A percentile compares a stretch with the other conserved stretches of the same genome.
phyloP scores from a whole-genome alignment of 768 basidiomycete species.

The Pleurotus citrinopileatus region DNA sequence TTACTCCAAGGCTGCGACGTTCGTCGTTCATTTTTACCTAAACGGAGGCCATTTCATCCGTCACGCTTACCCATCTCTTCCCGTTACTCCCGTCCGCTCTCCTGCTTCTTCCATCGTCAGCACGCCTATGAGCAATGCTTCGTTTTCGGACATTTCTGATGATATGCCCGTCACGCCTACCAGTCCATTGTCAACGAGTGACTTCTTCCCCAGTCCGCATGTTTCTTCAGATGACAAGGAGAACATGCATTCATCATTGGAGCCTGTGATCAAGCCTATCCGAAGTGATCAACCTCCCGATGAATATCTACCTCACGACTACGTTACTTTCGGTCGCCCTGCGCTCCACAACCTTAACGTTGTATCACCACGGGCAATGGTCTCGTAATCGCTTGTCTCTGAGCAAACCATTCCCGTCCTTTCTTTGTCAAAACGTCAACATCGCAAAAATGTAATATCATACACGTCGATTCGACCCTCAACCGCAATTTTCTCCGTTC shows the following conservation, averaged over 20 bases:
- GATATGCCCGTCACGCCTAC: slow-evolving; percentile 84
- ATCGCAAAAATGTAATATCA: slow-evolving; percentile 80
- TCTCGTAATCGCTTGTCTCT: slow-evolving; percentile 45
- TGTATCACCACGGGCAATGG: slow-evolving; percentile 60
- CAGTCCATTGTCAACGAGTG: slow-evolving; percentile 65
- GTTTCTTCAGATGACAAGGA: slow-evolving; percentile 73
- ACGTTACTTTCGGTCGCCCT: slow-evolving; percentile 73
- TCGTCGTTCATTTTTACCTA: slow-evolving; percentile 92
- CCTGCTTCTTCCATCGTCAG: slow-evolving; percentile 51
- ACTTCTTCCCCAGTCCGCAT: slow-evolving; percentile 46
- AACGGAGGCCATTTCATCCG: slow-evolving; percentile 75
- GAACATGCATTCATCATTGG: slow-evolving; percentile 59
- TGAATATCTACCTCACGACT: slow-evolving; percentile 79
- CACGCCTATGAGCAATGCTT: slow-evolving; percentile 77
- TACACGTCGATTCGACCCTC: slow-evolving; percentile 62
- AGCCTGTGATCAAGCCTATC: slow-evolving; percentile 71
- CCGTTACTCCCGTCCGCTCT: slow-evolving; percentile 64
- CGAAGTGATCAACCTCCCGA: slow-evolving; percentile 67
- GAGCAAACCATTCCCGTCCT: slow-evolving; percentile 32
- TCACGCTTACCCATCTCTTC: slow-evolving; percentile 46
- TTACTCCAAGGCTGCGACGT: slow-evolving; percentile 93
- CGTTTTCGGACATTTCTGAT: slow-evolving; percentile 73
- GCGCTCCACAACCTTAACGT: slow-evolving; percentile 78
- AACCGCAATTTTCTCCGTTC: slow-evolving; percentile 54
- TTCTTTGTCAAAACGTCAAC: slow-evolving; percentile 52